These are phyloP conservation scores for Paragyromitra xinjiangensis DNA, from an alignment of 495 filamentous ascomycete species.

Conservation along the genomic window DNA sequence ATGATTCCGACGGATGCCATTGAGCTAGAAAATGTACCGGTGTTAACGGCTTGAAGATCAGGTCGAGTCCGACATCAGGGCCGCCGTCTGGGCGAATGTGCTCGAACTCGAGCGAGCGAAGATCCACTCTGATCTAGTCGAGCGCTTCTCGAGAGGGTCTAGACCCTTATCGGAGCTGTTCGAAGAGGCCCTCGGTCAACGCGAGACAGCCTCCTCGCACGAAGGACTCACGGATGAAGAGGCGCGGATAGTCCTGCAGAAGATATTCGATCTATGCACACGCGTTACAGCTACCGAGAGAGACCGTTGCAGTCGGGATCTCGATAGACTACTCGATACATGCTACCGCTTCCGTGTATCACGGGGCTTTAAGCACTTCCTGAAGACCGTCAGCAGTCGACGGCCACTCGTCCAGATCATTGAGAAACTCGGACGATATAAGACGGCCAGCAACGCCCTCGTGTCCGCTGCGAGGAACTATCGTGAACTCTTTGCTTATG, in stretches of 20 bases:
- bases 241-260: conserved; percentile 42
- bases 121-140: conserved; percentile 47
- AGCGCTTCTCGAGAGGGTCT: conserved; percentile 43
- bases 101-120: conserved; percentile 50
- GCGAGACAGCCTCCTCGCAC: background rate
- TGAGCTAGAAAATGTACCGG: conserved; percentile 22
- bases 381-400: conserved; percentile 40
- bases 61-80: conserved; percentile 45
- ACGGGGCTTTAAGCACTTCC: conserved; percentile 48
- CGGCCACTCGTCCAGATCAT: conserved; percentile 51
- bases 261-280: conserved; percentile 52
- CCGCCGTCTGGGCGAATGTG: conserved; percentile 52
- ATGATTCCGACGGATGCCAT: conserved; percentile 22
- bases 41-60: conserved; percentile 48
- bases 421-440: conserved; percentile 57
- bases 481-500: conserved; percentile 36
- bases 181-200: conserved; percentile 39
- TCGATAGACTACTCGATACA: conserved; percentile 52
- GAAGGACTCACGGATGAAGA: conserved; percentile 36
- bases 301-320: conserved; percentile 34
- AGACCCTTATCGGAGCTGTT: conserved; percentile 39
- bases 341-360: conserved; percentile 55
- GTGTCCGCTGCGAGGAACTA: conserved; percentile 45
- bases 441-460: conserved; percentile 51
- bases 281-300: conserved; percentile 32